Base-by-base conservation (phyloP, 345 rosid species). In the Chamaenerion angustifolium region DNA sequence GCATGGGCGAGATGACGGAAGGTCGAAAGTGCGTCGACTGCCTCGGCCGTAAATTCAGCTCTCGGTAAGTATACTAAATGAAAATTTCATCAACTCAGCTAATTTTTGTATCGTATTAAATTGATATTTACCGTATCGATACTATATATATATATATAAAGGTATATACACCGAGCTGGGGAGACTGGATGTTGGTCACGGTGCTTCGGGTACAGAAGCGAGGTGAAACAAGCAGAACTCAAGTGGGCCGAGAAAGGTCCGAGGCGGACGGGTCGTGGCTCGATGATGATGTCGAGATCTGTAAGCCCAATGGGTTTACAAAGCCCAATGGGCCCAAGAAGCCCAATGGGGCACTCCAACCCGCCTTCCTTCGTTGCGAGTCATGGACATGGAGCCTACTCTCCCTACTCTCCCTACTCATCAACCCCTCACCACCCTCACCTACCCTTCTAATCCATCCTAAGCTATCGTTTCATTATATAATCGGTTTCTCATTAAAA, bases 181-280 rank as follows among this genome's bases (percentile, higher is more conserved):
- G 51, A 31, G 48, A 49, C 64, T 10, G 75, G 76, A 16, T 77
- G 84, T 41, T 68, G 64, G 45, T 5, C 37, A 4, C 37, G 37
- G 37, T 43, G 56, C 17, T 68, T 65, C 40, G 25, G 80, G 61
- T 69, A 66, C 40, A 55, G 74, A 2, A 55, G 60, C 42, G 15
- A 1, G 4, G 76, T 61, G 52, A 77, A 73, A 61, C 80, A 69
- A 46, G 84, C 76, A 16, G 84, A 81, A 64, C 64, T 75, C 9
- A 75, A 63, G 49, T 78, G 88, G 88, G 84, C 84, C 0, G 88
- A 77, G 75, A 81, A 71, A 64, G 88, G 84, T 12, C 79, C 84
- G 0, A 63, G 78, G 56, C 67, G 60, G 60, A 59, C 54, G 11
- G 67, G 68, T 0, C 65, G 67, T 8, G 49, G 15, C 6, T 59